Conservation (phyloP, 306 rosid genomes). For the Gastrolobium villosum region DNA sequence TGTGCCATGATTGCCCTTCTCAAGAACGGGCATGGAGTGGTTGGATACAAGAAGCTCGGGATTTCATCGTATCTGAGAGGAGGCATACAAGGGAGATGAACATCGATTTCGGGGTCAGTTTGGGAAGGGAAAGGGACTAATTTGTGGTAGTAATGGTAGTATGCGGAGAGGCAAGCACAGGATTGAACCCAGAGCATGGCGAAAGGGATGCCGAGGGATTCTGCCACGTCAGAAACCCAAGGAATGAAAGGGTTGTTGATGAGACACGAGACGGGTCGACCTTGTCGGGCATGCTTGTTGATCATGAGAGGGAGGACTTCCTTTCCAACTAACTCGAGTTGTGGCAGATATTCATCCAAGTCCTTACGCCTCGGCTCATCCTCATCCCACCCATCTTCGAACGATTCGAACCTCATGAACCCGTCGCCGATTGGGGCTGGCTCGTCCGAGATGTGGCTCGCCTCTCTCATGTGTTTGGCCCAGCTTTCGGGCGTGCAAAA, state of each 20-base stretch:
- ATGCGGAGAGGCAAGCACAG: constrained; percentile 57
- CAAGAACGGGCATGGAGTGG: constrained; percentile 40
- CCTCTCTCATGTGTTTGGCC: constrained; percentile 48
- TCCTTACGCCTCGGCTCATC: background rate
- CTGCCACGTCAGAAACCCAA: constrained; percentile 64
- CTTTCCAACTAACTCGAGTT: constrained; percentile 53
- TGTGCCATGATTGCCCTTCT: constrained; percentile 53
- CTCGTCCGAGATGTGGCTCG: constrained; percentile 33
- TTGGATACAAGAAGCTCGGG: constrained; percentile 57
- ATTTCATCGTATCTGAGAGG: constrained; percentile 50
- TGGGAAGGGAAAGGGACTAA: constrained; percentile 56
- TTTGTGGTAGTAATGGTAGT: constrained; percentile 53
- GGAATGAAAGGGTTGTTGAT: constrained; percentile 67
- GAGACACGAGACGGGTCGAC: constrained; percentile 50
- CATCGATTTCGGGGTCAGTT: constrained; percentile 42
- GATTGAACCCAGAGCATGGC: constrained; percentile 78
- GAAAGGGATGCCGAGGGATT: constrained; percentile 55
- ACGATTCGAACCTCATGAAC: constrained; percentile 63
- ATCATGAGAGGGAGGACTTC: constrained; percentile 33
- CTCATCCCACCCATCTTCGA: constrained; percentile 51
- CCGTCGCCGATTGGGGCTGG: constrained; percentile 48
- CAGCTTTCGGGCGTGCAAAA: constrained; percentile 50
- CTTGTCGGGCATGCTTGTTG: constrained; percentile 14
- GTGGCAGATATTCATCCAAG: constrained; percentile 39
- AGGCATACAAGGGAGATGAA: constrained; percentile 56